Evolutionary conservation across 2,329 filamentous ascomycete genomes (phyloP), one percentile per base, ranked within the genome.

Genomic region (Fusarium gaditjirri): DNA sequence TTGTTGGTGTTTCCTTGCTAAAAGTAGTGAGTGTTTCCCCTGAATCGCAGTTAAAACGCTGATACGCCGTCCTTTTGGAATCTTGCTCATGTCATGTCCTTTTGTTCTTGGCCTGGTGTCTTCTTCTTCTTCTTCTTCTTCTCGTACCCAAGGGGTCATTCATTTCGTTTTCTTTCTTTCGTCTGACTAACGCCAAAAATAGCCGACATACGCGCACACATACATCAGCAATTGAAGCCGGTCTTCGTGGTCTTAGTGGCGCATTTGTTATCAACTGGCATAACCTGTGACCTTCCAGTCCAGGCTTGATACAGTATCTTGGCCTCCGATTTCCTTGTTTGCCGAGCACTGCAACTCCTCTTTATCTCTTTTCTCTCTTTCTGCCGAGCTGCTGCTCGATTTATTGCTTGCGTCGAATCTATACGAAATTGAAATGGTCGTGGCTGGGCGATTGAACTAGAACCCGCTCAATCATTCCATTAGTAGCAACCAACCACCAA

Each of bases 341-440:
- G 35, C 46, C 55, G 44, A 60, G 14, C 44, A 35, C 43, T 63
- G 33, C 55, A 42, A 53, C 35, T 50, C 47, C 31, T 25, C 29
- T 35, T 58, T 41, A 27, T 44, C 29, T 62, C 42, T 36, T 47
- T 14, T 52, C 55, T 31, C 47, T 53, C 59, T 52, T 75, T 74
- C 62, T 72, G 38, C 60, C 58, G 67, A 71, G 62, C 70, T 58
- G 25, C 59, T 52, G 65, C 61, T 68, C 56, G 52, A 52, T 58
- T 57, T 55, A 58, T 61, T 65, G 41, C 47, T 38, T 38, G 42
- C 47, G n/a, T 42, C 47, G 25, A 23, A 66, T 58, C 50, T 56
- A 65, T 56, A 58, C 73, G 57, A 64, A 58, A 76, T 77, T 63
- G 57, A 65, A 61, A 76, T 77, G 72, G 50, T 58, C 56, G 54